These are phyloP conservation scores for Thraustotheca clavata DNA, from an alignment of 352 stramenopile species.

Conservation along the genomic window DNA sequence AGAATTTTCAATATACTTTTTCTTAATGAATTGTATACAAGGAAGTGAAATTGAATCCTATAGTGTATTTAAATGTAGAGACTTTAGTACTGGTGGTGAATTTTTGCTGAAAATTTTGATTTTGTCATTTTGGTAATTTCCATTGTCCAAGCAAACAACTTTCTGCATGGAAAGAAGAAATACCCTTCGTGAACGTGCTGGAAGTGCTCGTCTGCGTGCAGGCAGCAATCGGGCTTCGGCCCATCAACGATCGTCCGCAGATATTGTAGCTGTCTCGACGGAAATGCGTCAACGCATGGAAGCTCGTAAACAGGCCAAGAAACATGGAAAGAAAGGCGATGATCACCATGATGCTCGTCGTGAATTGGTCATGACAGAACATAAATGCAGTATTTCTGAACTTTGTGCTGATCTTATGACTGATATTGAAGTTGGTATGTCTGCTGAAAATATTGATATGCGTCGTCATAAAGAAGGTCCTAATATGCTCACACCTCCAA, in stretches of 20 bases:
- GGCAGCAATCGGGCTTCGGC: conserved; percentile 12
- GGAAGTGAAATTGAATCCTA: neutral
- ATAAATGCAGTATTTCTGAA: conserved; percentile 41
- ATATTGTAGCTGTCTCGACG: conserved; percentile 42
- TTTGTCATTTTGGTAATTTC: too few relatives aligned
- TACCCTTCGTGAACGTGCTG: neutral
- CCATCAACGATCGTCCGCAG: conserved; percentile 40
- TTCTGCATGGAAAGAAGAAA: neutral
- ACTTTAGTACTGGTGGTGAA: too few relatives aligned
- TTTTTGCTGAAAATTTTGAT: too few relatives aligned
- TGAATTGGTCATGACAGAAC: conserved; percentile 44
- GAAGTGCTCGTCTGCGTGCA: neutral
- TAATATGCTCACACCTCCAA: conserved; percentile 48
- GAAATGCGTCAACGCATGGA: conserved; percentile 54
- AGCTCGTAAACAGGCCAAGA: conserved; percentile 33
- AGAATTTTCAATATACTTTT: neutral
- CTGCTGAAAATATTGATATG: conserved; percentile 39
- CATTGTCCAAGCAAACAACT: too few relatives aligned
- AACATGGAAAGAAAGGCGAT: conserved; percentile 23
- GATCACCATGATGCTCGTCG: conserved; percentile 26
- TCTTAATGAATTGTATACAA: neutral
- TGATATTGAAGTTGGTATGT: conserved; percentile 37
- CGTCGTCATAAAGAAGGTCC: conserved; percentile 34
- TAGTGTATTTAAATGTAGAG: too few relatives aligned
- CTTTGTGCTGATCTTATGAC: conserved; percentile 39